These are phyloP conservation scores for Volvariella volvacea DNA, from an alignment of 1,284 basidiomycete species.

Conservation along the genomic window DNA sequence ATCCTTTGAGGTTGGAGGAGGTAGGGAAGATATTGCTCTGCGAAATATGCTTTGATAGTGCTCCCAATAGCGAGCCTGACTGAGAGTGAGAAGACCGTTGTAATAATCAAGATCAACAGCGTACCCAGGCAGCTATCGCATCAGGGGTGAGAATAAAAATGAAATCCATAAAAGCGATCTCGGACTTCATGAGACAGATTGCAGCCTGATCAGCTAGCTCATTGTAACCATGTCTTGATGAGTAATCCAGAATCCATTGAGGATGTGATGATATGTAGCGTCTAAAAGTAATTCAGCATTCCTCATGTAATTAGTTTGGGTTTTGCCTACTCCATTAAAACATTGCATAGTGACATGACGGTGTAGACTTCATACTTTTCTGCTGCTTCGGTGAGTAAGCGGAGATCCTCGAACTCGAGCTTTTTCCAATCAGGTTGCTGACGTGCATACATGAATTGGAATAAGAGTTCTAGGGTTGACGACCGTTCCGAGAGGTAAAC, in stretches of 20 bases:
- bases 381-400: conserved; percentile 11
- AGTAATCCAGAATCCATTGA: conserved; percentile 1
- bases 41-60: no score
- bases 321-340: conserved; percentile 8
- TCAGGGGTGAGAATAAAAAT: no score
- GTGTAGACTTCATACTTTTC: conserved; percentile 14
- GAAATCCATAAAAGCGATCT: no score
- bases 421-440: conserved; percentile 8
- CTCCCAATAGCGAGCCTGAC: no score
- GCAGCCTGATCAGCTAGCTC: neutral
- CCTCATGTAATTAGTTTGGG: no score
- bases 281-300: no score
- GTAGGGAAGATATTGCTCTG: no score
- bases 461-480: conserved; percentile 9
- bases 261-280: neutral
- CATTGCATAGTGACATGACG: conserved; percentile 11
- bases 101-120: no score
- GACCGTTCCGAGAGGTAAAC: conserved; percentile 9
- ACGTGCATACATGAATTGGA: conserved; percentile 12
- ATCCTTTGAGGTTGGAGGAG: no score
- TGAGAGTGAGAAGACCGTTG: no score
- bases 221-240: conserved; percentile 1
- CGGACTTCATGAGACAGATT: no score
- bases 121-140: no score
- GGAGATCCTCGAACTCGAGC: conserved; percentile 8